Evolutionary conservation across 306 rosid genomes (phyloP), one percentile per base, ranked within the genome.

Genomic region (Quercus suber): DNA sequence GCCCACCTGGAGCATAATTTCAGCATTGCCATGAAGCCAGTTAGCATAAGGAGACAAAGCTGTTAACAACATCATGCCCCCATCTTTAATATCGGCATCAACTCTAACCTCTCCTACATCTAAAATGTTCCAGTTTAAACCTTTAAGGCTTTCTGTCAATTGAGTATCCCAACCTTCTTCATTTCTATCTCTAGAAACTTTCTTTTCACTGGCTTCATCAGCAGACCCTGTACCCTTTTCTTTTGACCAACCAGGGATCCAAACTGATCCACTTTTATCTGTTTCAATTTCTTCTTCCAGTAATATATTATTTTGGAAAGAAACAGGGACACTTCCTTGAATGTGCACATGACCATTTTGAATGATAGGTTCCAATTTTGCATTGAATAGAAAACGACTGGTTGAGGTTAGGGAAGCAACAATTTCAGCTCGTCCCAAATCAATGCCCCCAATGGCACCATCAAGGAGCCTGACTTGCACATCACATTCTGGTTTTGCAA

Each of bases 21-120:
- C 96, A 25, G 99, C 99, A 77, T 87, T 90, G 68, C 99, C 99
- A 76, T 90, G 88, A 85, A 95, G 99, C 99, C 99, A 95, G 81
- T 89, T 81, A 81, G 90, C 97, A 90, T 91, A 79, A 73, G 99
- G 97, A 80, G 94, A 84, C 83, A 92, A 83, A 80, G 99, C 96
- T 80, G 99, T 89, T 69, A 95, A 81, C 84, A 95, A 84, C 94
- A 86, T 87, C 99, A 95, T 95, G 80, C 99, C 99, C 74, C 99
- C 98, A 84, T 95, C 99, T 89, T 92, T 93, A 76, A 95, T 89
- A 82, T 91, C 94, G 18, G 91, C 96, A 82, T 92, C 94, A 76
- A 95, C 87, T 82, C 90, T 91, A 82, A 95, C 92, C 90, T 95
- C 98, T 80, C 92, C 97, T 49, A 76, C 96, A 83, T 87, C 96